Evolutionary conservation across 768 basidiomycete species (phyloP).

Genomic region (Imleria badia): DNA sequence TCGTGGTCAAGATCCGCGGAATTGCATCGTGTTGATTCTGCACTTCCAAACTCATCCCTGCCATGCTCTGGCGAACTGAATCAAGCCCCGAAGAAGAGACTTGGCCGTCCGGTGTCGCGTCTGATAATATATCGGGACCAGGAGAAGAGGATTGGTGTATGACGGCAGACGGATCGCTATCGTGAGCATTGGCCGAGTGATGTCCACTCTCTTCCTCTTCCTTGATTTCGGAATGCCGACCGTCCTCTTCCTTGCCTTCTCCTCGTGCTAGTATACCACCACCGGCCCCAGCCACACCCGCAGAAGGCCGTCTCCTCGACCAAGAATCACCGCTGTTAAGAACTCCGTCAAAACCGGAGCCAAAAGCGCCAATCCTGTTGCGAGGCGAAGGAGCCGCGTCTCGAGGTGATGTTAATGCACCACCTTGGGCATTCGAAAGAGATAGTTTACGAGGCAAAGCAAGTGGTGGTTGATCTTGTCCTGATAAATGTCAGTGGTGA

Average conservation of each 20-base stretch:
- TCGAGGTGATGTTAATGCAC: conserved; percentile 53
- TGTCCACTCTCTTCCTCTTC: conserved; percentile 53
- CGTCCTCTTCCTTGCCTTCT: conserved; percentile 38
- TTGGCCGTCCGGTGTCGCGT: conserved; percentile 5
- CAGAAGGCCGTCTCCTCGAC: conserved; percentile 66
- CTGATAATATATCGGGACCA: conserved; percentile 6
- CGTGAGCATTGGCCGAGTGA: conserved; percentile 5
- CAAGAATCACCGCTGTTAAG: conserved; percentile 66
- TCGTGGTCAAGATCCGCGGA: conserved; percentile 6
- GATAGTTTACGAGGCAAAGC: conserved; percentile 67
- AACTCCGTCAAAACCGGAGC: conserved; percentile 72
- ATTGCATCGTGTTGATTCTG: conserved; percentile 8
- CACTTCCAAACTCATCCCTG: conserved; percentile 16
- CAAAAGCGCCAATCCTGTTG: conserved; percentile 52
- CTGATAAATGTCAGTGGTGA: conserved; percentile 11
- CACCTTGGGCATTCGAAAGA: conserved; percentile 55
- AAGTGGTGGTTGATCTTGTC: conserved; percentile 57
- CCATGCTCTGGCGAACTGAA: conserved; percentile 10
- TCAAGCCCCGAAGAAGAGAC: conserved; percentile 9
- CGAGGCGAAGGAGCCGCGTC: conserved; percentile 68
- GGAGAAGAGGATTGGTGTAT: conserved; percentile 14
- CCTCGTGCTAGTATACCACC: conserved; percentile 38
- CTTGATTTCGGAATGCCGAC: conserved; percentile 49
- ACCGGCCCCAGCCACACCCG: conserved; percentile 46
- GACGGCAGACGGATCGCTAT: conserved; percentile 4